These are phyloP conservation scores for Echria macrotheca DNA, from an alignment of 495 filamentous ascomycete genomes.

Conservation along the genomic window DNA sequence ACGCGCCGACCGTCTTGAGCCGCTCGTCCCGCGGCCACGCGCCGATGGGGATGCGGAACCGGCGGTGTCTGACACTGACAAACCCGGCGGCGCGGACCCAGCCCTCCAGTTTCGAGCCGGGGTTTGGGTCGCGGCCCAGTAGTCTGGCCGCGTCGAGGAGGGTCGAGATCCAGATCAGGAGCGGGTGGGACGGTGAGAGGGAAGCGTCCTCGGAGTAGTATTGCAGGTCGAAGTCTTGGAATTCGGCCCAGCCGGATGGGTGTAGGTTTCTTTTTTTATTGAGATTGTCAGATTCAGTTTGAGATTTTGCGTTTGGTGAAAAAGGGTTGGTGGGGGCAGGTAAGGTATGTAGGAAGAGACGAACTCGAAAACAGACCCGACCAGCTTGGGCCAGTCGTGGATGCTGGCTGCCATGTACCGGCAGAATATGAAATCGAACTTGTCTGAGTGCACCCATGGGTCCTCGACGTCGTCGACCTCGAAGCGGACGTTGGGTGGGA, in stretches of 20 bases:
- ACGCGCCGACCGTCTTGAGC: conserved; percentile 44
- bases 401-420: conserved; percentile 55
- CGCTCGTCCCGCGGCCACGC: conserved; percentile 51
- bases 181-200: conserved; percentile 32
- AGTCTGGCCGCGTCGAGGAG: conserved; percentile 35
- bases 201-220: conserved; percentile 49
- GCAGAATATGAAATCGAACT: conserved; percentile 58
- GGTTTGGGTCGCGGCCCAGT: conserved; percentile 17
- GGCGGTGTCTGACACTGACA: conserved; percentile 43
- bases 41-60: conserved; percentile 51
- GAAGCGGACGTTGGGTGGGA: conserved; percentile 60
- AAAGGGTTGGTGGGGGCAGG: too few relatives aligned
- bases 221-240: conserved; percentile 48
- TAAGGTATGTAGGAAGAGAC: neutral
- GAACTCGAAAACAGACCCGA: conserved; percentile 40
- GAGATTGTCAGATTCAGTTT: too few relatives aligned
- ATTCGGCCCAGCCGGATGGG: conserved; percentile 57
- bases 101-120: conserved; percentile 29
- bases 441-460: conserved; percentile 44
- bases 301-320: too few relatives aligned
- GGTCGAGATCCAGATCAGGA: conserved; percentile 21
- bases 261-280: conserved; percentile 35
- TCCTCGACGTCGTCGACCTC: conserved; percentile 57
- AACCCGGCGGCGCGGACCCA: conserved; percentile 50
- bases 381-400: conserved; percentile 51